A percentile compares a stretch with the other conserved stretches of the same genome.
These are phyloP conservation scores for Lachnellula subtilissima DNA, from an alignment of 2,329 filamentous ascomycete species.

Conservation along the genomic window DNA sequence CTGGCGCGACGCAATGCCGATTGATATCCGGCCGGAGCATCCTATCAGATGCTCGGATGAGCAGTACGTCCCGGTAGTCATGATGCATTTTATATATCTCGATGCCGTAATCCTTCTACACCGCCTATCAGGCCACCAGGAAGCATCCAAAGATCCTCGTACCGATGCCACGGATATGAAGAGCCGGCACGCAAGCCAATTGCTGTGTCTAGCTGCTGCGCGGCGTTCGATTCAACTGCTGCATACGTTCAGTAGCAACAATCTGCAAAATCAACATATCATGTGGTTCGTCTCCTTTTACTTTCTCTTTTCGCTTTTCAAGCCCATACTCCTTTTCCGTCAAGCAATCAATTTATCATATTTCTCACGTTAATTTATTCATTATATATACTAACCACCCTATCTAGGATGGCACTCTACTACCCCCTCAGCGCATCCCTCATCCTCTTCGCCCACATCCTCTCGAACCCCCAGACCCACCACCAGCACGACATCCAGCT, in stretches of 20 bases:
- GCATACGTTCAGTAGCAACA: constrained; percentile 12
- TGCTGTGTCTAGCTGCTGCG: constrained; percentile 21
- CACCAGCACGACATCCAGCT: constrained; percentile 77
- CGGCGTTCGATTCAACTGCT: constrained; percentile 18
- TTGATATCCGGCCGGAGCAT: constrained; percentile 24
- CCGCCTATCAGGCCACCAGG: constrained; percentile 17
- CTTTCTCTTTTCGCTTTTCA: background rate
- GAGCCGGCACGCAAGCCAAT: constrained; percentile 11
- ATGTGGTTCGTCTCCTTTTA: constrained; percentile 12
- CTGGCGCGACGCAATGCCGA: constrained; percentile 21
- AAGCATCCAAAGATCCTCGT: constrained; percentile 3
- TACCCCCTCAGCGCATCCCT: constrained; percentile 91
- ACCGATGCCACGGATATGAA: constrained; percentile 3
- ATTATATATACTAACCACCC: too few relatives aligned
- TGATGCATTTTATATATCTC: constrained; percentile 24
- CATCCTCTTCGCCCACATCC: constrained; percentile 86
- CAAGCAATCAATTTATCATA: background rate
- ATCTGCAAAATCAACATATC: constrained; percentile 11
- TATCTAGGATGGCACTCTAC: constrained; percentile 44
- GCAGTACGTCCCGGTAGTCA: constrained; percentile 17
- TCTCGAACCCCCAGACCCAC: constrained; percentile 86
- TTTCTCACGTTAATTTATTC: too few relatives aligned
- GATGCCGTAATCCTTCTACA: constrained; percentile 21
- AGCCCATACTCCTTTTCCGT: too few relatives aligned
- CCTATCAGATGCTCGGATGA: constrained; percentile 14